Evolutionary conservation across 1,139 yeast genomes (phyloP).

Genomic region (Scheffersomyces quercinus): DNA sequence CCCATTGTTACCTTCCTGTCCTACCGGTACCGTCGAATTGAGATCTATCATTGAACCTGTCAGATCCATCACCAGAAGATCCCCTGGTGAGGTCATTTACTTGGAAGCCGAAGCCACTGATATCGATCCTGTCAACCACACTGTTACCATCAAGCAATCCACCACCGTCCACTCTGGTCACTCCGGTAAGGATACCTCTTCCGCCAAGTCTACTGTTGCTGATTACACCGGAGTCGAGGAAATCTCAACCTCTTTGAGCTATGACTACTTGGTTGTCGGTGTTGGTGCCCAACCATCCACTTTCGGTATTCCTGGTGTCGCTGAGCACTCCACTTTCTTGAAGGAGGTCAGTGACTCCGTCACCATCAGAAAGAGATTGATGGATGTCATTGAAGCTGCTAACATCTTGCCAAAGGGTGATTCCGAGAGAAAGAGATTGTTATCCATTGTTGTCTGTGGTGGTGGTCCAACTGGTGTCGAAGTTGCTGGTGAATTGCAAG

Average conservation of each 20-base stretch:
- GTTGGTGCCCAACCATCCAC: slow-evolving; percentile 94
- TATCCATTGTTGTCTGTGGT: slow-evolving; percentile 86
- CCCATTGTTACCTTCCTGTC: slow-evolving; percentile 89
- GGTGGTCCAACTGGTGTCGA: slow-evolving; percentile 99
- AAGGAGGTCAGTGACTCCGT: slow-evolving; percentile 86
- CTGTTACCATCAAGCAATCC: slow-evolving; percentile 58
- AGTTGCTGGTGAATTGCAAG: slow-evolving; percentile 93
- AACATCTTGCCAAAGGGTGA: slow-evolving; percentile 72
- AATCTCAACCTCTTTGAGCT: slow-evolving; percentile 52
- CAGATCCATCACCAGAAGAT: slow-evolving; percentile 59
- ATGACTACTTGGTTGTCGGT: slow-evolving; percentile 83
- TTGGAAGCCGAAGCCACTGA: slow-evolving; percentile 90
- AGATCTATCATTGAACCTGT: slow-evolving; percentile 90
- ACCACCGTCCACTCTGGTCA: slow-evolving; percentile 55
- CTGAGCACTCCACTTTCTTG: slow-evolving; percentile 80
- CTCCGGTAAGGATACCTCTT: slow-evolving; percentile 52
- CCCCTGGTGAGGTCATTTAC: slow-evolving; percentile 77
- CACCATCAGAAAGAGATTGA: slow-evolving; percentile 70
- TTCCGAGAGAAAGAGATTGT: slow-evolving; percentile 76
- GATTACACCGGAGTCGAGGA: slow-evolving; percentile 42
- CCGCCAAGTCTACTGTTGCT: slow-evolving; percentile 51
- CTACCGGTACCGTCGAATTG: slow-evolving; percentile 89
- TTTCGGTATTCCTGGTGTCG: slow-evolving; percentile 91
- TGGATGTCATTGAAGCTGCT: slow-evolving; percentile 84
- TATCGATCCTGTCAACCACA: slow-evolving; percentile 68